Evolutionary conservation across 78 protist species (phyloP), one percentile per base, ranked within the genome.

Genomic region (Bigelowiella natans): DNA sequence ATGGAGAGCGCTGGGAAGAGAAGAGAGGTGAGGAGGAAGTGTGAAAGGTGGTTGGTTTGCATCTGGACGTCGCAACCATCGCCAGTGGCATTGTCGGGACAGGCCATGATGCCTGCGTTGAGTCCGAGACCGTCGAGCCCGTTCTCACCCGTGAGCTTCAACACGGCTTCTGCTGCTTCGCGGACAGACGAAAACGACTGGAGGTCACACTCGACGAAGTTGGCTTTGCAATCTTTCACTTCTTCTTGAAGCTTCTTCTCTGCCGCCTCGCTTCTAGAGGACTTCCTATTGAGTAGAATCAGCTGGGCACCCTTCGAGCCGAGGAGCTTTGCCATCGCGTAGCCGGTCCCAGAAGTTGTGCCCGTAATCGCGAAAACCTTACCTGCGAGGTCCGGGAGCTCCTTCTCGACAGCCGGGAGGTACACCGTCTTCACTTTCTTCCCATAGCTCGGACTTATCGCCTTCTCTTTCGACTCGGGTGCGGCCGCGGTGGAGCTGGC

Each of bases 31-130:
- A 92, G 91, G 31, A 92, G 91, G 88, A 89, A 92, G 89, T 92
- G 93, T 0, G 91, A 83, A n/a, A 92, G 86, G 39, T 83, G 89
- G 89, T 92, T 92, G 2, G 91, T 83, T 7, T 73, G 82, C 85
- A 83, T 83, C 64, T 82, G 86, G 40, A 83, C 30, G 86, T 92
- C 91, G 86, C 30, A 92, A 0, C 92, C 92, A 39, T 90, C 92
- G 36, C 1, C 3, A 1, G 85, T 85, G 2, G 91, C 86, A 36
- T 31, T 31, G 37, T 83, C 86, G 1, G 73, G 73, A 7, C 7
- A 26, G 7, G 40, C 85, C 93, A 92, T 92, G 37, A 92, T 31
- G 7, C 93, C 93, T 0, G 93, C 93, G 89, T 92, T 92, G 91
- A 31, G 26, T 39, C 88, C 39, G 30, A 92, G 91, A 1, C 85